Evolutionary conservation across 495 filamentous ascomycete genomes (phyloP).

Genomic region (Baudoinia panamericana): DNA sequence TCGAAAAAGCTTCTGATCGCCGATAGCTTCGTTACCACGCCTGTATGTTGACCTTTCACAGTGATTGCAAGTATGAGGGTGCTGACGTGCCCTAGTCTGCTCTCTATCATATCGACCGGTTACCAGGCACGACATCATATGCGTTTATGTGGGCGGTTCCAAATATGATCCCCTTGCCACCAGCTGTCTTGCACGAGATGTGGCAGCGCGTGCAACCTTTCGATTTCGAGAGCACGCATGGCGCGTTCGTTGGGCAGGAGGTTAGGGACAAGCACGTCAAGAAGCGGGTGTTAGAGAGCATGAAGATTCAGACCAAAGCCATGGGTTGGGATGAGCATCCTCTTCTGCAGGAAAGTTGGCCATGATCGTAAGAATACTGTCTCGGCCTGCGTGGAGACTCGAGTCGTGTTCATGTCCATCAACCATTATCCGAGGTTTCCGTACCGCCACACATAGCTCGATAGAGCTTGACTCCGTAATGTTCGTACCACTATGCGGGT

Average conservation of each 20-base stretch:
- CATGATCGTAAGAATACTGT: too few species aligned
- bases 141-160: slow-evolving; percentile 70
- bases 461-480: too few species aligned
- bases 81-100: slow-evolving; percentile 21
- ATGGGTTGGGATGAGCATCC: slow-evolving; percentile 43
- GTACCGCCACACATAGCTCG: too few species aligned
- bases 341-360: slow-evolving; percentile 29
- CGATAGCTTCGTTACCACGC: slow-evolving; percentile 56
- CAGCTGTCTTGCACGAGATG: slow-evolving; percentile 39
- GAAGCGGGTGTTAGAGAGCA: slow-evolving; percentile 54
- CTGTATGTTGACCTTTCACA: slow-evolving; percentile 31
- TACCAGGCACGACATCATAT: slow-evolving; percentile 46
- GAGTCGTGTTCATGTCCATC: too few species aligned
- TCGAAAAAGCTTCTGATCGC: slow-evolving; percentile 49
- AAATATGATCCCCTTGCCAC: slow-evolving; percentile 63
- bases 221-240: slow-evolving; percentile 51
- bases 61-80: background rate
- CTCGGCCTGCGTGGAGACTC: too few species aligned
- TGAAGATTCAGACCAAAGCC: slow-evolving; percentile 51
- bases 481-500: too few species aligned
- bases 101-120: slow-evolving; percentile 34
- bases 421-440: too few species aligned
- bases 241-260: slow-evolving; percentile 49
- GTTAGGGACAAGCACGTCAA: slow-evolving; percentile 46
- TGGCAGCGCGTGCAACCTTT: slow-evolving; percentile 41